These are phyloP conservation scores for Rhytidhysteron rufulum DNA, from an alignment of 2,329 filamentous ascomycete species.

Conservation along the genomic window DNA sequence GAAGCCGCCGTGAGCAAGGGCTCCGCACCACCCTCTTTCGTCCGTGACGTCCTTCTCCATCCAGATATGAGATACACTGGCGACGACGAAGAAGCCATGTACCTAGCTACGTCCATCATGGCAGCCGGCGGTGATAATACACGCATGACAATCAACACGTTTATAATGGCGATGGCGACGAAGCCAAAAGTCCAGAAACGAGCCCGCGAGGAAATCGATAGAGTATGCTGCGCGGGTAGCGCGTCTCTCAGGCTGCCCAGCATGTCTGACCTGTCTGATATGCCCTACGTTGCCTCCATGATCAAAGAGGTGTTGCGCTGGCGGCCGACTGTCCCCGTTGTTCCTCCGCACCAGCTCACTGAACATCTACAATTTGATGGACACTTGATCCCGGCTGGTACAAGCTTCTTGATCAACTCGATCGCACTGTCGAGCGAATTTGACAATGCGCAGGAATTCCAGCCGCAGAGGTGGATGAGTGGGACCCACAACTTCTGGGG, in stretches of 20 bases:
- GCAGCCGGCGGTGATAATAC: slow-evolving; percentile 46
- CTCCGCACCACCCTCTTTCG: slow-evolving; percentile 32
- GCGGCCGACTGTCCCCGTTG: slow-evolving; percentile 24
- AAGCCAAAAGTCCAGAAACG: slow-evolving; percentile 18
- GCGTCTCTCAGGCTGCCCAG: slow-evolving; percentile 7
- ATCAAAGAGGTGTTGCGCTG: slow-evolving; percentile 28
- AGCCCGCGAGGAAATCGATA: slow-evolving; percentile 16
- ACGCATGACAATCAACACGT: slow-evolving; percentile 33
- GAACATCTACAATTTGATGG: slow-evolving; percentile 24
- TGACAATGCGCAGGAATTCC: slow-evolving; percentile 26
- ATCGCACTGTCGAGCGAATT: slow-evolving; percentile 28
- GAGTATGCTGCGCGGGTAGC: slow-evolving; percentile 9
- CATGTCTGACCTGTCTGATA: slow-evolving; percentile 16
- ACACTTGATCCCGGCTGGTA: slow-evolving; percentile 13
- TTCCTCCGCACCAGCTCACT: slow-evolving; percentile 19
- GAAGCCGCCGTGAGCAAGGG: slow-evolving; percentile 21
- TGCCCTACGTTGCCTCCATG: slow-evolving; percentile 22
- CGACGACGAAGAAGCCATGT: slow-evolving; percentile 38
- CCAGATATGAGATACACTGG: slow-evolving; percentile 25
- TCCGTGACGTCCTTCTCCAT: slow-evolving; percentile 31
- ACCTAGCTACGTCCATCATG: slow-evolving; percentile 37
- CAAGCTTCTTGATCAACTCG: slow-evolving; percentile 29
- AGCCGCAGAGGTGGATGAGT: slow-evolving; percentile 38
- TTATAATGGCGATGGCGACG: slow-evolving; percentile 24
- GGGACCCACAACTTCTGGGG: slow-evolving; percentile 26